A percentile compares a stretch with the other conserved stretches of the same genome.
Evolutionary conservation across 768 basidiomycete genomes (phyloP).

Genomic region (Agaricus bisporus): DNA sequence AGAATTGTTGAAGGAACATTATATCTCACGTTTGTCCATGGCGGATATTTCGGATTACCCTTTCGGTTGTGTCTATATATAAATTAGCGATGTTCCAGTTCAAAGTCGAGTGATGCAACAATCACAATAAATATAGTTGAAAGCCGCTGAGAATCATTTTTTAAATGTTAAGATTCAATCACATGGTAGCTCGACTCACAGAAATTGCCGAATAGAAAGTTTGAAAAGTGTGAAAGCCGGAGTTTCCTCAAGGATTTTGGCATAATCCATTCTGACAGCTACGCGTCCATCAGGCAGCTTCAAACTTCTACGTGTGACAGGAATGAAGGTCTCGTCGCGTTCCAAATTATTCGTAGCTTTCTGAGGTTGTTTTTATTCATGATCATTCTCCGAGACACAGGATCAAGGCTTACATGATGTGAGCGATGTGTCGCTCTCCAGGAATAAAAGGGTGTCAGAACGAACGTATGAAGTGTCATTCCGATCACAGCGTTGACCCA

Average conservation of each 20-base stretch:
- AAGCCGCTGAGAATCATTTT: slow-evolving; percentile 26
- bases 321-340: slow-evolving; percentile 69
- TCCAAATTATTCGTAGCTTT: slow-evolving; percentile 50
- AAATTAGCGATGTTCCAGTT: neutral
- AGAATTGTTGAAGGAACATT: slow-evolving; percentile 11
- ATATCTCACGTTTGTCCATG: slow-evolving; percentile 32
- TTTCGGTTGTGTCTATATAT: slow-evolving; percentile 34
- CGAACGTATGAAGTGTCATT: slow-evolving; percentile 35
- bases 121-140: slow-evolving; percentile 39
- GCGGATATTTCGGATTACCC: slow-evolving; percentile 39
- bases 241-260: slow-evolving; percentile 43
- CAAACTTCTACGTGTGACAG: slow-evolving; percentile 35
- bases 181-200: slow-evolving; percentile 24
- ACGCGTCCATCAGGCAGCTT: slow-evolving; percentile 36
- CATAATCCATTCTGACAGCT: slow-evolving; percentile 37
- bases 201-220: slow-evolving; percentile 41
- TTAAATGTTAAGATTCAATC: too few species aligned
- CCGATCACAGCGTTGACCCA: slow-evolving; percentile 34
- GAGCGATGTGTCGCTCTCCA: slow-evolving; percentile 63
- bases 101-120: neutral
- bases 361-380: slow-evolving; percentile 15
- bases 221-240: slow-evolving; percentile 45
- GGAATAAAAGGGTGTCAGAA: slow-evolving; percentile 55
- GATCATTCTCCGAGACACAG: neutral
- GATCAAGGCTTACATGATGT: slow-evolving; percentile 47